These are phyloP conservation scores for Dendrocalamus sinicus DNA, from an alignment of 176 grass and related monocot species.

Conservation along the genomic window DNA sequence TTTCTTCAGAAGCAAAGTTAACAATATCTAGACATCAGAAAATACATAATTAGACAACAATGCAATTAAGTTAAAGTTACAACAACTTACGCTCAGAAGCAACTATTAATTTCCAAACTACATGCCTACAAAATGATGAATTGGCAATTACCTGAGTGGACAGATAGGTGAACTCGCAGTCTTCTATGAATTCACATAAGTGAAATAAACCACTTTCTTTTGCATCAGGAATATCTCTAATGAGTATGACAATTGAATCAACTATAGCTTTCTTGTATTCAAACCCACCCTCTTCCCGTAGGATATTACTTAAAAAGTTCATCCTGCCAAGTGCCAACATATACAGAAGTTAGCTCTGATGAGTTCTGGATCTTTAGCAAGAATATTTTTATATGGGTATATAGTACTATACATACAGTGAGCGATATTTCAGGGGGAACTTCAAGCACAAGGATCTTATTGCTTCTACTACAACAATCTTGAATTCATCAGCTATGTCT, in stretches of 20 bases:
- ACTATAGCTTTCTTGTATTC: constrained; percentile 99
- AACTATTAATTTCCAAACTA: constrained; percentile 28
- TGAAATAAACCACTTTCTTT: constrained; percentile 99
- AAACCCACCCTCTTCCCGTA: constrained; percentile 96
- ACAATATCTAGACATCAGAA: background rate
- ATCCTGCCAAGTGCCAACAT: constrained; percentile 58
- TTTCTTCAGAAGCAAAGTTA: constrained; percentile 1
- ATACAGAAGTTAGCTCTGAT: constrained; percentile 25
- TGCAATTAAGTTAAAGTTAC: background rate
- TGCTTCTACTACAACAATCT: constrained; percentile 98
- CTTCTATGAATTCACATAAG: constrained; percentile 99
- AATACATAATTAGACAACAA: constrained; percentile 12
- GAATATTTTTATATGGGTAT: background rate
- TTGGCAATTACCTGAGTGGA: constrained; percentile 79
- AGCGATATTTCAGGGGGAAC: constrained; percentile 97
- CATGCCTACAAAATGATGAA: background rate
- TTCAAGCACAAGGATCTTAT: constrained; percentile 97
- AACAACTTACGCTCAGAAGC: background rate
- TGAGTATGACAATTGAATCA: constrained; percentile 96
- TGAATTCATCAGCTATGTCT: constrained; percentile 98
- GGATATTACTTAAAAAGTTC: constrained; percentile 99
- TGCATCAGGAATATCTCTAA: constrained; percentile 97
- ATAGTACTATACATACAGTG: constrained; percentile 65
- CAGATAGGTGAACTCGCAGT: constrained; percentile 98
- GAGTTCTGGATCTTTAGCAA: constrained; percentile 17